A percentile compares a stretch with the other conserved stretches of the same genome.
Evolutionary conservation across 2,329 filamentous ascomycete species (phyloP).

Genomic region (Cucurbitaria berberidis): DNA sequence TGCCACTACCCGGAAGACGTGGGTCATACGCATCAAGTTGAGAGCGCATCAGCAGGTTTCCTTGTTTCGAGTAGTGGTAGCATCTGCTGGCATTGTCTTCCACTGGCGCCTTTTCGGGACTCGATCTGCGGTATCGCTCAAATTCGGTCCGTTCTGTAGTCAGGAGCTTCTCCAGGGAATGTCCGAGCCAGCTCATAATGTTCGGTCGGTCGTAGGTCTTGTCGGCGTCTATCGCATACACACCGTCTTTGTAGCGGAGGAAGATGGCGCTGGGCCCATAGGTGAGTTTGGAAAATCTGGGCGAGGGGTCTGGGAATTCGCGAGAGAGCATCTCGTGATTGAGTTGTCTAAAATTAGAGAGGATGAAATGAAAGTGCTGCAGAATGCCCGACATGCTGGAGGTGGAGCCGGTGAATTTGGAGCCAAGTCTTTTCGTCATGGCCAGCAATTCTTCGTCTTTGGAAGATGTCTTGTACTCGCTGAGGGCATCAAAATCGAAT

Average conservation of each 20-base stretch:
- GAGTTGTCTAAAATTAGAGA: slow-evolving; percentile 81
- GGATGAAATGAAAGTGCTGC: slow-evolving; percentile 88
- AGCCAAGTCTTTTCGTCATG: slow-evolving; percentile 69
- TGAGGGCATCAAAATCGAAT: slow-evolving; percentile 88
- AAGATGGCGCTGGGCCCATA: slow-evolving; percentile 78
- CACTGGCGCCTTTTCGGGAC: slow-evolving; percentile 68
- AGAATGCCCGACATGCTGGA: slow-evolving; percentile 93
- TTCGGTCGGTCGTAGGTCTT: slow-evolving; percentile 88
- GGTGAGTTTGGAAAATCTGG: slow-evolving; percentile 73
- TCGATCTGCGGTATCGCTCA: slow-evolving; percentile 73
- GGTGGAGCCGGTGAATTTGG: slow-evolving; percentile 91
- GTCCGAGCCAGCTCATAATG: slow-evolving; percentile 88
- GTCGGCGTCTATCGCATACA: slow-evolving; percentile 94
- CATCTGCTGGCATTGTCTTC: slow-evolving; percentile 63
- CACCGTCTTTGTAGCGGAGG: slow-evolving; percentile 78
- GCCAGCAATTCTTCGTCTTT: slow-evolving; percentile 74
- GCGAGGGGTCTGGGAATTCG: slow-evolving; percentile 65
- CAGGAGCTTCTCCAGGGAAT: slow-evolving; percentile 94
- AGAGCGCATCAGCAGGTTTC: slow-evolving; percentile 91
- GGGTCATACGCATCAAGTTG: slow-evolving; percentile 91
- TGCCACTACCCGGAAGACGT: slow-evolving; percentile 84
- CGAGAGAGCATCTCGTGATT: slow-evolving; percentile 71
- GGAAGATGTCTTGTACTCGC: slow-evolving; percentile 89
- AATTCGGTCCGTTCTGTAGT: slow-evolving; percentile 83
- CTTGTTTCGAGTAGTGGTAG: slow-evolving; percentile 85